Base-by-base conservation (phyloP, 495 filamentous ascomycete species). In the Aspergillus olivimuriae region DNA sequence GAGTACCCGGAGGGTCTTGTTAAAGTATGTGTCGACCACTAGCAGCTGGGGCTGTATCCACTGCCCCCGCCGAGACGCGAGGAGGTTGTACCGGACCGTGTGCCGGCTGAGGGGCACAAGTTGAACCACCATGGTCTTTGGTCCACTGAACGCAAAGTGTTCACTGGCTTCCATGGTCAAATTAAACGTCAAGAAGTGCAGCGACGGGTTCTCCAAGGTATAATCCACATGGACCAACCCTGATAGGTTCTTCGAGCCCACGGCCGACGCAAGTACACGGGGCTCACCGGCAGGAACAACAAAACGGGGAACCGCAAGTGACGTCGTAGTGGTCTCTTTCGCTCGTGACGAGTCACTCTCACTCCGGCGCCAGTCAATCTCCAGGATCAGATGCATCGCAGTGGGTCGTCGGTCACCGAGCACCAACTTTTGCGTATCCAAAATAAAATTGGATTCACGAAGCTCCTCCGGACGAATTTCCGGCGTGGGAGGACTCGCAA, bases 201-300 rank as follows among this genome's bases (percentile, higher is more conserved):
- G 83, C 2, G 94, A 95, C 3, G 92, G 86, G 58, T 99, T 99
- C 58, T 99, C 92, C 47, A 97, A 75, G 5, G 80, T 84, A 51
- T 94, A 86, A 20, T 74, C 64, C 15, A 84, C 56, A 30, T 75
- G 71, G 3, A 80, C 64, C 26, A 76, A 46, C 2, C 61, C 63
- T 1, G 73, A 50, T 17, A 72, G 48, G n/a, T 43, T 49, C n/a
- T 34, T 47, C 10, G 57, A 76, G 39, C 78, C 63, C 0, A 66
- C 66, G 7, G 80, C 69, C 0, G 78, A 74, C 8, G 84, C 87
- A 1, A 97, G 76, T 4, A 95, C 89, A 37, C 92, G 82, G 6
- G 94, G 94, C 49, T 98, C 92, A 28, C 81, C 82, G 48, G 79
- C 82, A 0, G 89, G 83, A 31, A 94, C 70, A 41, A 80, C 72